These are phyloP conservation scores for Penicillium turbatum DNA, from an alignment of 495 filamentous ascomycete genomes.

Conservation along the genomic window DNA sequence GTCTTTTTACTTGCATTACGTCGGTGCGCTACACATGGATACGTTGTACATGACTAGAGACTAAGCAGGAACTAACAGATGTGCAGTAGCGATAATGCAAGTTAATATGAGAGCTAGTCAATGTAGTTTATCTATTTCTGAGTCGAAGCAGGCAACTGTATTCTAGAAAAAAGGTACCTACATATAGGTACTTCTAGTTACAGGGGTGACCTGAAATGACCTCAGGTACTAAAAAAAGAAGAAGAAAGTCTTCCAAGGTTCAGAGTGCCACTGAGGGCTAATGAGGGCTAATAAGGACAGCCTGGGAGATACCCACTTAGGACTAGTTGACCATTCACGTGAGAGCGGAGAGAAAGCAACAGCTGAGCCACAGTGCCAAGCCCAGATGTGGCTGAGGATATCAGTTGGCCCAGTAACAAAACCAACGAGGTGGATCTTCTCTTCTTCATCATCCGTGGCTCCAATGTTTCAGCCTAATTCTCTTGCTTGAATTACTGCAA, in stretches of 20 bases:
- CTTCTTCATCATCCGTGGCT: constrained; percentile 14
- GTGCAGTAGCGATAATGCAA: neutral
- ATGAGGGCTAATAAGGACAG: neutral
- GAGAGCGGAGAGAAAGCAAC: neutral
- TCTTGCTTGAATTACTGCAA: constrained; percentile 1
- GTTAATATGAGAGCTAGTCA: neutral
- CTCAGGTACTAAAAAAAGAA: constrained; percentile 8
- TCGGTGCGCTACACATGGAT: neutral
- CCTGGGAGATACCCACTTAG: neutral
- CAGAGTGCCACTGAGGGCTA: too few species aligned
- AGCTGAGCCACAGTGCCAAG: constrained; percentile 6
- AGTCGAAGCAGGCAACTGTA: neutral
- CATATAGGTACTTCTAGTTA: neutral
- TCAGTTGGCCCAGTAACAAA: constrained; percentile 40
- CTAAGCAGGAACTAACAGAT: neutral
- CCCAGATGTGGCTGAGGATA: constrained; percentile 7
- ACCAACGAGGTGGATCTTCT: neutral
- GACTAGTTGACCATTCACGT: neutral
- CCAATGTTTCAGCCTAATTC: constrained; percentile 4
- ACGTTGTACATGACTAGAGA: neutral
- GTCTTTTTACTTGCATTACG: neutral
- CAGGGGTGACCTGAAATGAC: neutral
- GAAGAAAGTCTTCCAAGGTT: neutral
- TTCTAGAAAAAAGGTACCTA: neutral
- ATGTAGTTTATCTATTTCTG: too few species aligned